These are phyloP conservation scores for Cyclotella kingstonii DNA, from an alignment of 108 stramenopile genomes.

Conservation along the genomic window DNA sequence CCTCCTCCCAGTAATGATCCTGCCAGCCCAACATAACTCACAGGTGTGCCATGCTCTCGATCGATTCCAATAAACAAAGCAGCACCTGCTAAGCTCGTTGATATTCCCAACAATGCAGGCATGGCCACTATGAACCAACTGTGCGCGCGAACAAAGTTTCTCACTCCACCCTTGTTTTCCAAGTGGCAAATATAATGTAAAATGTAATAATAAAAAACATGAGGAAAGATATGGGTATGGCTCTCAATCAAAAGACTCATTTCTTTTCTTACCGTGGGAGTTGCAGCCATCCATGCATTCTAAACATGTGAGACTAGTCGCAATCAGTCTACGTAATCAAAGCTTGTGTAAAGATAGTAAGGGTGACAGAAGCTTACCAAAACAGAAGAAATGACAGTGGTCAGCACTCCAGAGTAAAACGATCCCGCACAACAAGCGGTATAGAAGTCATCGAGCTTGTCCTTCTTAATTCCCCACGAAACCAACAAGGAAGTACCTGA, in stretches of 20 bases:
- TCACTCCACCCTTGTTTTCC: slow-evolving; percentile 17
- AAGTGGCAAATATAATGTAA: not conserved
- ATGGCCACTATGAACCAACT: slow-evolving; percentile 32
- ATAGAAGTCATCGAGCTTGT: slow-evolving; percentile 29
- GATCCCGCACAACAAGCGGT: slow-evolving; percentile 38
- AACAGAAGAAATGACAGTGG: slow-evolving; percentile 33
- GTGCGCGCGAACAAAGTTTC: slow-evolving; percentile 29
- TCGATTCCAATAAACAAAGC: slow-evolving; percentile 44
- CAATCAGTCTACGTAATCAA: too few species aligned
- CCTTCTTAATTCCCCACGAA: slow-evolving; percentile 26
- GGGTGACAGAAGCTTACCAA: too few species aligned
- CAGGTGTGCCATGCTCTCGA: slow-evolving; percentile 35
- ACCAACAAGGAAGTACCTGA: slow-evolving; percentile 30
- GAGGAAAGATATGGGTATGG: not conserved
- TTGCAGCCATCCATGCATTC: slow-evolving; percentile 42
- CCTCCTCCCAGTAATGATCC: slow-evolving; percentile 24
- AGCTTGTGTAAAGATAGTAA: too few species aligned
- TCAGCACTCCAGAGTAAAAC: slow-evolving; percentile 37
- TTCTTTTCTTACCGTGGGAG: slow-evolving; percentile 17
- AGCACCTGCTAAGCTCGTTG: slow-evolving; percentile 30
- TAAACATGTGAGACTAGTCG: not conserved
- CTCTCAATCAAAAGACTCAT: not conserved
- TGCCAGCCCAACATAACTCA: slow-evolving; percentile 31
- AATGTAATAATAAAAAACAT: not conserved
- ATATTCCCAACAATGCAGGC: slow-evolving; percentile 29